Evolutionary conservation across 768 basidiomycete species (phyloP).

Genomic region (Mycena vitilis): DNA sequence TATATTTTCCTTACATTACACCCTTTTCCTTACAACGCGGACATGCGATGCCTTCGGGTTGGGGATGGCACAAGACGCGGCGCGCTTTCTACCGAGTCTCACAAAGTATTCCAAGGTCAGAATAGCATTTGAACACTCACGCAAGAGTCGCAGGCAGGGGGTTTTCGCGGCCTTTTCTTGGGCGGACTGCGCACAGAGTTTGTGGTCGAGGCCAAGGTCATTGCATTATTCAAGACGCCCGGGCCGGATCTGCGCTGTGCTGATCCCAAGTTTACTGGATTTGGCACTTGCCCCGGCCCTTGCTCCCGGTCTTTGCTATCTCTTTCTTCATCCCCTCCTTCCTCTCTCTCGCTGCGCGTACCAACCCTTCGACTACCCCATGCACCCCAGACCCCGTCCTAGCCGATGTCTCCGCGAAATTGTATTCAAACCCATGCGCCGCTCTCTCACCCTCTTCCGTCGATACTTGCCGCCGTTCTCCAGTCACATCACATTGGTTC

Average conservation of each 20-base stretch:
- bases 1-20: background rate
- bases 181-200: background rate
- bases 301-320: background rate
- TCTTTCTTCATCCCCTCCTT: conserved; percentile 8
- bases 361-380: background rate
- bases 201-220: background rate
- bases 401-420: background rate
- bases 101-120: too few species aligned
- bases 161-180: background rate
- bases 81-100: conserved; percentile 1
- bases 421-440: background rate
- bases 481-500: background rate
- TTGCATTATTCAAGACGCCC: background rate
- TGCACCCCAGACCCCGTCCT: background rate
- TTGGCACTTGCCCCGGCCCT: background rate
- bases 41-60: conserved; percentile 19
- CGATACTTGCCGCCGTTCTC: background rate
- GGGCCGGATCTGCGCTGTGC: too few species aligned
- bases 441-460: conserved; percentile 4
- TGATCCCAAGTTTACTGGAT: background rate
- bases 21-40: conserved; percentile 28
- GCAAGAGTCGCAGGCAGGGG: conserved; percentile 24
- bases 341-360: background rate
- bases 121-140: too few species aligned
- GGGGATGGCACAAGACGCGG: conserved; percentile 20